Evolutionary conservation across 2,329 filamentous ascomycete genomes (phyloP), one percentile per base, ranked within the genome.

Genomic region (Botrytis paeoniae): DNA sequence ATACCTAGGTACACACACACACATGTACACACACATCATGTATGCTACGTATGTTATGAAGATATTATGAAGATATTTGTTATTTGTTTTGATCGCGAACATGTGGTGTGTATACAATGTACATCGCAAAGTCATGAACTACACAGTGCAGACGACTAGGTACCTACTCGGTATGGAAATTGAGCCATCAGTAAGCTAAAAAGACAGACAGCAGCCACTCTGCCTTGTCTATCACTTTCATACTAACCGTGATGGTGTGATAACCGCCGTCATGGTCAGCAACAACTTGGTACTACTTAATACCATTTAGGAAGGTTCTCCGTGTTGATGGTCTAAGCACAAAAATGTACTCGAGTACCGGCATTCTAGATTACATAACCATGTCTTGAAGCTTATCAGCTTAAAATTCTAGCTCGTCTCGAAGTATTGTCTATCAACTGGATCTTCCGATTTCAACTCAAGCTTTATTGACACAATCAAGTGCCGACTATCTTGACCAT

Each of bases 331-430:
- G 37, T n/a, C 60, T 29, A 39, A 63, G 35, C 59, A 61, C 60
- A 10, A 25, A 61, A n/a, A 61, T 61, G 22, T 61, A 35, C 18
- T 35, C 12, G 20, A 37, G 35, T 61, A 14, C 29, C 29, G 20
- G 22, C 60, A 63, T 63, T 57, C n/a, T 41, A 41, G 25, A 61
- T 63, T 63, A 63, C 61, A 43, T 63, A 63, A 43, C 39, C 61
- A 63, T n/a, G 37, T 37, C 35, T 39, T 9, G 59, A n/a, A 61
- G 59, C 59, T 61, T n/a, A n/a, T 39, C 37, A 18, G 37, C 25
- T 63, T 6, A 7, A 60, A 60, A 20, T 60, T 57, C n/a, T 29
- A 57, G 51, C 51, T 57, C 51, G 14, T 29, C n/a, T 57, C 51
- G n/a, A 57, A 62, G 14, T 39, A 22, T 61, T 8, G 35, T n/a